Evolutionary conservation across 139 green algal species (phyloP).

Genomic region (Limnomonas spitsbergensis): DNA sequence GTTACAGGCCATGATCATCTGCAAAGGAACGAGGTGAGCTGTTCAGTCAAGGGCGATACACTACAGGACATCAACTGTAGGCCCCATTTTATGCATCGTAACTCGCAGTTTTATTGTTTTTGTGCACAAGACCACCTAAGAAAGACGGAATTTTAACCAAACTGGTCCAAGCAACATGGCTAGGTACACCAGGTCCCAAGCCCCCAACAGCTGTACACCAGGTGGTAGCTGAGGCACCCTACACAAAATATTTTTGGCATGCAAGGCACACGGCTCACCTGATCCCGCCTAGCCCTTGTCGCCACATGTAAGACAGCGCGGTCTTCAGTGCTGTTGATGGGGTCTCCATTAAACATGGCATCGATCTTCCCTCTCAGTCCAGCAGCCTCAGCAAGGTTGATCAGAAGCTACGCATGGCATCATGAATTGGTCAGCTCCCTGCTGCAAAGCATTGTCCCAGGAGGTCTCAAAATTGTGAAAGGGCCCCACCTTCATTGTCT

Average conservation of each 20-base stretch:
- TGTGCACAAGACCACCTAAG: too few species aligned
- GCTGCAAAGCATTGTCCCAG: neutral
- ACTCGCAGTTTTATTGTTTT: too few species aligned
- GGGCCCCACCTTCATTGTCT: conserved; percentile 78
- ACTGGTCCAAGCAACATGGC: too few species aligned
- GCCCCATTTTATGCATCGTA: too few species aligned
- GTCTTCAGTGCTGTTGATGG: conserved; percentile 94
- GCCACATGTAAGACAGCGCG: conserved; percentile 94
- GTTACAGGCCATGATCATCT: conserved; percentile 79
- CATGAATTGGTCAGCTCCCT: neutral
- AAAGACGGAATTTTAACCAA: too few species aligned
- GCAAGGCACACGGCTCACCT: conserved; percentile 43
- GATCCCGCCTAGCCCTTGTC: conserved; percentile 76
- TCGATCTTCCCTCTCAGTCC: conserved; percentile 88
- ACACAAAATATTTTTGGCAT: too few species aligned
- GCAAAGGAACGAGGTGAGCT: neutral
- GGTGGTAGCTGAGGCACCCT: too few species aligned
- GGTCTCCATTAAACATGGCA: conserved; percentile 91
- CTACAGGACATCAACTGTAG: neutral
- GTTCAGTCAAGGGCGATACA: neutral
- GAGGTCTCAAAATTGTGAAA: neutral
- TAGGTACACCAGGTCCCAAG: too few species aligned
- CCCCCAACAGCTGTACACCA: too few species aligned
- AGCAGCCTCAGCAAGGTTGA: conserved; percentile 19
- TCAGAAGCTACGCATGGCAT: neutral